Conservation (phyloP, 768 basidiomycete genomes). For the Boletus barrowsii region DNA sequence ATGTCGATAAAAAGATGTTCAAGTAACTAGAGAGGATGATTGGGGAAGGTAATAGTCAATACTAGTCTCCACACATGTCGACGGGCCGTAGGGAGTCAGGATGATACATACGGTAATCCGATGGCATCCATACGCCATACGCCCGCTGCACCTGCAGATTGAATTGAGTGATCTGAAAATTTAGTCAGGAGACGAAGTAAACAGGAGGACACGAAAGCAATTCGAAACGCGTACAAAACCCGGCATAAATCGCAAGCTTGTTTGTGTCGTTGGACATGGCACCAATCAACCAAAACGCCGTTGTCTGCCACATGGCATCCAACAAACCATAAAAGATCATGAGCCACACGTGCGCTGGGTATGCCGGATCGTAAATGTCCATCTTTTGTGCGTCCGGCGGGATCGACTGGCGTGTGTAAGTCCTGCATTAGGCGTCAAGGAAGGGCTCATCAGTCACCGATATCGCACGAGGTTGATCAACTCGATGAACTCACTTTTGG, state of each 20-base stretch:
- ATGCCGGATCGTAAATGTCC: slow-evolving; percentile 43
- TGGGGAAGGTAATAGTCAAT: no score
- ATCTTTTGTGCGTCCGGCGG: slow-evolving; percentile 41
- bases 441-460: neutral
- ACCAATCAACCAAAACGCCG: slow-evolving; percentile 76
- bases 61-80: no score
- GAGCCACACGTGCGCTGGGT: slow-evolving; percentile 44
- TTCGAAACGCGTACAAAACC: slow-evolving; percentile 68
- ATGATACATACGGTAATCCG: slow-evolving; percentile 44
- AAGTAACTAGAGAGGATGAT: slow-evolving; percentile 40
- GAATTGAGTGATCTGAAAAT: slow-evolving; percentile 61
- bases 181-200: no score
- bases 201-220: neutral
- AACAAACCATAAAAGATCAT: slow-evolving; percentile 70
- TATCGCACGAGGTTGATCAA: neutral
- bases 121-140: slow-evolving; percentile 68
- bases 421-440: slow-evolving; percentile 21
- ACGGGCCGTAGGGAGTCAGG: no score
- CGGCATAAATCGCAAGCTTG: slow-evolving; percentile 73
- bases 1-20: slow-evolving; percentile 71
- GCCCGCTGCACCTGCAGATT: slow-evolving; percentile 71
- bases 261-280: slow-evolving; percentile 79
- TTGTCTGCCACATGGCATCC: slow-evolving; percentile 82
- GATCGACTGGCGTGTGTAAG: slow-evolving; percentile 57
- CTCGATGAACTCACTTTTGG: slow-evolving; percentile 46